Conservation (phyloP, 1,139 yeast genomes). For the Pneumocystis oryctolagi region DNA sequence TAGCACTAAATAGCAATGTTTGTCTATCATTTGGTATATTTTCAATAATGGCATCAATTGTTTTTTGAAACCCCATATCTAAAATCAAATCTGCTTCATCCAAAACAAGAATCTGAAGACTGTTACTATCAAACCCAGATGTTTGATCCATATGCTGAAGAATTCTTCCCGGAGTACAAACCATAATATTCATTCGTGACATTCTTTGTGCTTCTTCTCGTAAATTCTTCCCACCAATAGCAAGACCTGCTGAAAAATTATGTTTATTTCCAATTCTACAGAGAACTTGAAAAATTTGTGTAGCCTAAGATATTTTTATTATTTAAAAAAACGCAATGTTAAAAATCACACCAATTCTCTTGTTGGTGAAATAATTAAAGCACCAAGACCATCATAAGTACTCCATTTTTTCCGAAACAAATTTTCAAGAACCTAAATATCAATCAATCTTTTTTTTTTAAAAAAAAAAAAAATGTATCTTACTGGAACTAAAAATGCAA, state of each 20-base stretch:
- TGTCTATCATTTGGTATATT: conserved; percentile 73
- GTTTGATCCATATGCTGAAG: conserved; percentile 93
- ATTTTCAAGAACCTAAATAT: conserved; percentile 14
- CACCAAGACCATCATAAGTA: conserved; percentile 84
- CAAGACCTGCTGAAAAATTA: conserved; percentile 80
- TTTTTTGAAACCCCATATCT: conserved; percentile 91
- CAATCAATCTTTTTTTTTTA: neutral
- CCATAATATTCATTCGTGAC: conserved; percentile 65
- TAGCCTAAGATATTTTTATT: conserved; percentile 31
- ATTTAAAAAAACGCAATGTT: neutral
- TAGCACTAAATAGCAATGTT: conserved; percentile 79
- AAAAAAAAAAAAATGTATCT: too few relatives aligned
- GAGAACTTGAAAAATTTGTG: conserved; percentile 83
- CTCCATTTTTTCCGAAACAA: conserved; percentile 58
- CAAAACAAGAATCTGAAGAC: conserved; percentile 65
- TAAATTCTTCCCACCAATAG: conserved; percentile 93
- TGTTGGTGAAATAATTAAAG: conserved; percentile 80
- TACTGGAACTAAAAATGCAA: conserved; percentile 72
- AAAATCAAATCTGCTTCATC: conserved; percentile 95
- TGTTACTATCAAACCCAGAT: conserved; percentile 65
- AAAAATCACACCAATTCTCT: conserved; percentile 41
- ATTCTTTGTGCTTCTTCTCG: conserved; percentile 76
- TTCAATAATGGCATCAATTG: conserved; percentile 69
- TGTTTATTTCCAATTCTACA: conserved; percentile 69
- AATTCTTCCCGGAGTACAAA: conserved; percentile 92